Conservation (phyloP, 2,329 filamentous ascomycete genomes). For the Pezicula neosporulosa region DNA sequence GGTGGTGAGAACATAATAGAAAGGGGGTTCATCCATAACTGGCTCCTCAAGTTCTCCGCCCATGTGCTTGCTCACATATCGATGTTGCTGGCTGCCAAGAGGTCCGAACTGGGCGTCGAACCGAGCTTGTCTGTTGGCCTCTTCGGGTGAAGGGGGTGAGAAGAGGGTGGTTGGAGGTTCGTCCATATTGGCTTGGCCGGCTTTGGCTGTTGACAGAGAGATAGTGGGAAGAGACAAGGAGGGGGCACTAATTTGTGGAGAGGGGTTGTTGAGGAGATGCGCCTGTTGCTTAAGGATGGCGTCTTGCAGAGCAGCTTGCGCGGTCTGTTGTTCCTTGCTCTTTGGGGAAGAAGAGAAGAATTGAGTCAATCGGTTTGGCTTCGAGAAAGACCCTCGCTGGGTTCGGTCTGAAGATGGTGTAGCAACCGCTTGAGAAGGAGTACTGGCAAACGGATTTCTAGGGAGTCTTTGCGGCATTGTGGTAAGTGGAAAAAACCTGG, state of each 20-base stretch:
- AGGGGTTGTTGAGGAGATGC: constrained; percentile 43
- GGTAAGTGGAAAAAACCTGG: constrained; percentile 7
- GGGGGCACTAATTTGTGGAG: constrained; percentile 65
- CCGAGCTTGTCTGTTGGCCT: constrained; percentile 70
- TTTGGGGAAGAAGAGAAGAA: constrained; percentile 82
- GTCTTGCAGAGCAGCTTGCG: constrained; percentile 65
- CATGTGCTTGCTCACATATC: constrained; percentile 85
- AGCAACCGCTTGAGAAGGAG: constrained; percentile 22
- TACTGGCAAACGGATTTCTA: constrained; percentile 30
- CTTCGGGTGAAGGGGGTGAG: constrained; percentile 80
- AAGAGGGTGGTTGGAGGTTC: constrained; percentile 77
- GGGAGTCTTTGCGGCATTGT: constrained; percentile 32
- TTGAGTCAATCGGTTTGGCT: constrained; percentile 74
- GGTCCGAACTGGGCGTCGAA: constrained; percentile 91
- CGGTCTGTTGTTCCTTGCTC: constrained; percentile 61
- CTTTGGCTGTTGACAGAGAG: constrained; percentile 82
- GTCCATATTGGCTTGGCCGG: constrained; percentile 71
- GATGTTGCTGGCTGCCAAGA: constrained; percentile 73
- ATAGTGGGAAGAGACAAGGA: constrained; percentile 84
- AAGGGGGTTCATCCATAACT: constrained; percentile 91
- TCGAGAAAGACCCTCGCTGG: constrained; percentile 59
- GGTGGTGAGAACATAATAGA: constrained; percentile 94
- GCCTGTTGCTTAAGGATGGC: constrained; percentile 59
- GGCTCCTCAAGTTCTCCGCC: constrained; percentile 78
- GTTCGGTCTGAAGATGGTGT: constrained; percentile 22